Conservation (phyloP, 768 basidiomycete genomes). For the Psilocybe sp. region DNA sequence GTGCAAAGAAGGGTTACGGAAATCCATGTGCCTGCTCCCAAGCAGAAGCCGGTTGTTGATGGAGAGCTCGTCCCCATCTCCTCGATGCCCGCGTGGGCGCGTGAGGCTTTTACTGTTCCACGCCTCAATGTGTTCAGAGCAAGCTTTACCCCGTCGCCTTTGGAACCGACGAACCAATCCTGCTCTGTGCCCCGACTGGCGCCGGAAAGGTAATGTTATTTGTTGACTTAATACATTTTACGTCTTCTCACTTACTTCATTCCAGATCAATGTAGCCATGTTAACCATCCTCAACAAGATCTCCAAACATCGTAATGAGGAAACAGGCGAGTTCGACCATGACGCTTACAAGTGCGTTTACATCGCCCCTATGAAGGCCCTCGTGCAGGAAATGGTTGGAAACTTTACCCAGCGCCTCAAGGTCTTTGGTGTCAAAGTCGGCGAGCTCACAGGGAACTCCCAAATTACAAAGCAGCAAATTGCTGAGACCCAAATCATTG, state of each 20-base stretch:
- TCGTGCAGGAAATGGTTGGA: conserved; percentile 98
- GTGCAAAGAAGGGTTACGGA: conserved; percentile 96
- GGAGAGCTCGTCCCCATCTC: conserved; percentile 75
- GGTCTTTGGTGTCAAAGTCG: conserved; percentile 74
- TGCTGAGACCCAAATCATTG: conserved; percentile 94
- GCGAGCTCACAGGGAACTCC: conserved; percentile 94
- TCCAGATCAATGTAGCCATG: conserved; percentile 96
- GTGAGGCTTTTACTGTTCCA: conserved; percentile 79
- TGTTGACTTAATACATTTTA: conserved; percentile 18
- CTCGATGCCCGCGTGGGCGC: conserved; percentile 81
- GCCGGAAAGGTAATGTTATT: conserved; percentile 97
- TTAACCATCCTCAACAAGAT: conserved; percentile 91
- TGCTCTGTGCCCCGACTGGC: conserved; percentile 97
- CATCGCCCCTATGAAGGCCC: conserved; percentile 98
- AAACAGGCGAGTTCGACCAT: conserved; percentile 77
- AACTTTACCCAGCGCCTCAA: conserved; percentile 82
- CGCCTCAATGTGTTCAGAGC: conserved; percentile 89
- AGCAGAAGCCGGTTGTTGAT: conserved; percentile 61
- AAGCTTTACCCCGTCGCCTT: conserved; percentile 92
- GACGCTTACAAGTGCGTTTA: conserved; percentile 96
- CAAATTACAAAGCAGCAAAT: conserved; percentile 99
- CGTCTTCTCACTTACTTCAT: neutral
- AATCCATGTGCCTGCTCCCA: conserved; percentile 94
- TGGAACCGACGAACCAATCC: conserved; percentile 89
- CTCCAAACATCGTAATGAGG: conserved; percentile 80